A percentile compares a stretch with the other conserved stretches of the same genome.
Evolutionary conservation across 805 yeast genomes (phyloP).

Genomic region (Saccharomyces paradoxus): DNA sequence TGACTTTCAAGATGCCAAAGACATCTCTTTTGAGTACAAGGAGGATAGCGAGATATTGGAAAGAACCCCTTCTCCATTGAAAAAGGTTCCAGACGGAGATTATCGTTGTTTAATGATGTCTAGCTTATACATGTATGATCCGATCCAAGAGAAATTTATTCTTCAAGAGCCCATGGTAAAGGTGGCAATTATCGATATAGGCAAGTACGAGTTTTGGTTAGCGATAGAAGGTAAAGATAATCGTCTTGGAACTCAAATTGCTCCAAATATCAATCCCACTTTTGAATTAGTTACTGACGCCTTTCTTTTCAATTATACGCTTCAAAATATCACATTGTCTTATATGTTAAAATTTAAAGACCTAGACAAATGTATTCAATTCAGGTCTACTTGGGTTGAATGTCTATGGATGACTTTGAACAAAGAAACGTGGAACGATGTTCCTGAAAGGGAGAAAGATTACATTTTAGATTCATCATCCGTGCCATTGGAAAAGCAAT

Average conservation of each 20-base stretch:
- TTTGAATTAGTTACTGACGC: conserved; percentile 45
- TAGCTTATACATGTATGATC: conserved; percentile 52
- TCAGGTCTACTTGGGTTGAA: conserved; percentile 45
- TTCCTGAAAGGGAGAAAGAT: conserved; percentile 40
- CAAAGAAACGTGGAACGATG: conserved; percentile 39
- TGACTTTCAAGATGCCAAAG: conserved; percentile 18
- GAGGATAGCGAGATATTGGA: background rate
- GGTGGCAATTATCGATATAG: conserved; percentile 38
- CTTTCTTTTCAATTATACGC: conserved; percentile 57
- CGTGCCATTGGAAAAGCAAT: conserved; percentile 32
- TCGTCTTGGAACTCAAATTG: conserved; percentile 35
- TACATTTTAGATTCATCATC: conserved; percentile 51
- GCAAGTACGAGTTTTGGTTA: conserved; percentile 46
- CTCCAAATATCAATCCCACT: conserved; percentile 52
- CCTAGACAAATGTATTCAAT: conserved; percentile 35
- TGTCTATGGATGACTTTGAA: conserved; percentile 57
- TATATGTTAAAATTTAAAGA: conserved; percentile 53
- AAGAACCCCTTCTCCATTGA: conserved; percentile 8
- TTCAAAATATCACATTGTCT: conserved; percentile 40
- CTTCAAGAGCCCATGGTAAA: conserved; percentile 31
- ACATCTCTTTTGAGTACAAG: conserved; percentile 1
- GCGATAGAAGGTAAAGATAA: conserved; percentile 32
- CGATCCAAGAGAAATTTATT: conserved; percentile 40
- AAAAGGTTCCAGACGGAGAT: conserved; percentile 8
- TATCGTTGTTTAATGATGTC: conserved; percentile 16